Evolutionary conservation across 2,329 filamentous ascomycete genomes (phyloP).

Genomic region (Coniochaeta sp.): DNA sequence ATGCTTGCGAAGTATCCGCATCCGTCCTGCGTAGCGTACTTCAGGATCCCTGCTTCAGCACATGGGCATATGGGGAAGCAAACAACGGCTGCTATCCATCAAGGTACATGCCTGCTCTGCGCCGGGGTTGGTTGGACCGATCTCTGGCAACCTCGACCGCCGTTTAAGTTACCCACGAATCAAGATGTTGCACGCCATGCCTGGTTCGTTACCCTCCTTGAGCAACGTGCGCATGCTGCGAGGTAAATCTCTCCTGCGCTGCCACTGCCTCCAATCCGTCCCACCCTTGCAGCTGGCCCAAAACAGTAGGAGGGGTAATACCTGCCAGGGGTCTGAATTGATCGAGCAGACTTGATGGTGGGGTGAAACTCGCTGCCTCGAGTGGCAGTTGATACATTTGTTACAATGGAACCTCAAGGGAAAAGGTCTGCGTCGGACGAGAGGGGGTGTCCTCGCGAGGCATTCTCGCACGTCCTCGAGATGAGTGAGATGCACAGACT

Average conservation of each 20-base stretch:
- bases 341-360: background rate
- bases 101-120: background rate
- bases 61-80: conserved; percentile 11
- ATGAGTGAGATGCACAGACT: background rate
- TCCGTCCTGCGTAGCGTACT: background rate
- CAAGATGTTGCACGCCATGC: background rate
- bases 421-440: background rate
- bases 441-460: background rate
- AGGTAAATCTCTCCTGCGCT: conserved; percentile 4
- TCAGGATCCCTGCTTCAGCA: background rate
- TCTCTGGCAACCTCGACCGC: background rate
- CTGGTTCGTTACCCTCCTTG: background rate
- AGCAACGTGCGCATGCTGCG: conserved; percentile 3
- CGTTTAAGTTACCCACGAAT: background rate
- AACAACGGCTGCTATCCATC: conserved; percentile 1
- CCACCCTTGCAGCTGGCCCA: background rate
- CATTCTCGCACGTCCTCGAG: background rate
- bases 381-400: background rate
- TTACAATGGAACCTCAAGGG: no score
- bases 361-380: background rate
- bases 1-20: background rate
- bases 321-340: background rate
- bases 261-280: background rate
- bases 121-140: background rate
- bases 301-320: background rate